phyloP scores from a whole-genome alignment of 441 rosid genomes.

The Raphanus hybrid region DNA sequence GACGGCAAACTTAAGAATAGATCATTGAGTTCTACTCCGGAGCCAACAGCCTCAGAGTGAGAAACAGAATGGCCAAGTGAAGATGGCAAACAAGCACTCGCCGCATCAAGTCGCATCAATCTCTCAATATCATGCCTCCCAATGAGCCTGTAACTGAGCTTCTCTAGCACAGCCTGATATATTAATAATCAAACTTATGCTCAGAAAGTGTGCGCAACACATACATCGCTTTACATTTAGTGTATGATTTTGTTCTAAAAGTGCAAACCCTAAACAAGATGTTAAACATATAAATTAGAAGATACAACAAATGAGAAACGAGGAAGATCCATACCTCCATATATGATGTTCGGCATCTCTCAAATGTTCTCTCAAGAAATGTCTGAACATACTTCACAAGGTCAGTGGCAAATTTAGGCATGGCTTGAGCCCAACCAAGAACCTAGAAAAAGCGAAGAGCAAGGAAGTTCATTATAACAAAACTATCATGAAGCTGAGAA shows the following conservation, averaged over 20 bases:
- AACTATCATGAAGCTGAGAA: constrained; percentile 9
- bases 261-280: constrained; percentile 29
- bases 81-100: constrained; percentile 81
- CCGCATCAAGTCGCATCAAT: constrained; percentile 87
- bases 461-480: constrained; percentile 33
- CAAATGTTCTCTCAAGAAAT: constrained; percentile 96
- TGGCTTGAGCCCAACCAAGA: constrained; percentile 99
- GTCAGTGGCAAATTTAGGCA: constrained; percentile 97
- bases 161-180: constrained; percentile 97
- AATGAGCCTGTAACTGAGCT: constrained; percentile 96
- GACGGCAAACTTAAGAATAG: background rate
- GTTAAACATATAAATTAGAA: constrained; percentile 27
- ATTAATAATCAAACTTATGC: constrained; percentile 35
- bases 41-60: constrained; percentile 58
- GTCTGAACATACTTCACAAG: constrained; percentile 94
- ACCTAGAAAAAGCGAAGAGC: constrained; percentile 56
- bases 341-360: constrained; percentile 96
- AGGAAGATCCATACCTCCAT: constrained; percentile 72
- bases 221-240: background rate
- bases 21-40: constrained; percentile 35
- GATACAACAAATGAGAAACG: constrained; percentile 16
- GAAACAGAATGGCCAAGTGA: constrained; percentile 54
- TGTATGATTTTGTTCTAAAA: constrained; percentile 13
- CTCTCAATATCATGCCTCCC: constrained; percentile 98
- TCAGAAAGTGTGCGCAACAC: constrained; percentile 26